A percentile compares a stretch with the other conserved stretches of the same genome.
Conservation (phyloP, 352 stramenopile species). For the Aphanomyces cochlioides region DNA sequence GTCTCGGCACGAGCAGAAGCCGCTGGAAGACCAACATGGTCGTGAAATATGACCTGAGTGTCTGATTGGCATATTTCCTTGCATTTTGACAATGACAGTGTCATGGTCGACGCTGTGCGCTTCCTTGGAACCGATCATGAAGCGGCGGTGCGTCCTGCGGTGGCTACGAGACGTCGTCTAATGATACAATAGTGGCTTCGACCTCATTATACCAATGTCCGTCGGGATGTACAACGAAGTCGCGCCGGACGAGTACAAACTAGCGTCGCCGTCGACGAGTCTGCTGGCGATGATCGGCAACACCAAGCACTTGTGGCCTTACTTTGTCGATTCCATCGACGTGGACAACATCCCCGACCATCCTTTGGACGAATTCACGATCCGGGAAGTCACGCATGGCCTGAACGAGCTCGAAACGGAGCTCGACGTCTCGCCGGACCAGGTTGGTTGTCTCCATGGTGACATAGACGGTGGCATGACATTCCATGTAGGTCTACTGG, state of each 20-base stretch:
- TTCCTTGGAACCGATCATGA: slow-evolving; percentile 8
- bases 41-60: too few species aligned
- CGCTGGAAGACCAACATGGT: too few species aligned
- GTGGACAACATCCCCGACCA: slow-evolving; percentile 39
- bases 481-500: slow-evolving; percentile 50
- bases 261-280: slow-evolving; percentile 33
- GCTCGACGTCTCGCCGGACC: slow-evolving; percentile 11
- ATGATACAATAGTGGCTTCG: slow-evolving; percentile 43
- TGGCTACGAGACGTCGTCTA: too few species aligned
- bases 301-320: slow-evolving; percentile 50
- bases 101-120: slow-evolving; percentile 2
- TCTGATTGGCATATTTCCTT: too few species aligned
- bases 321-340: slow-evolving; percentile 45
- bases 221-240: slow-evolving; percentile 61
- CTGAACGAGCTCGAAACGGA: slow-evolving; percentile 34
- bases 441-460: slow-evolving; percentile 25
- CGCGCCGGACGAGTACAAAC: slow-evolving; percentile 41
- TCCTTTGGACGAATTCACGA: slow-evolving; percentile 56
- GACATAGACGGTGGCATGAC: background rate
- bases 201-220: slow-evolving; percentile 61
- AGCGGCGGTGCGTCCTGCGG: background rate
- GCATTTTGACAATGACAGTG: background rate
- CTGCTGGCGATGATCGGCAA: slow-evolving; percentile 67
- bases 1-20: too few species aligned
- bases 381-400: slow-evolving; percentile 39